Evolutionary conservation across 78 protist genomes (phyloP).

Genomic region (Guillardia theta): DNA sequence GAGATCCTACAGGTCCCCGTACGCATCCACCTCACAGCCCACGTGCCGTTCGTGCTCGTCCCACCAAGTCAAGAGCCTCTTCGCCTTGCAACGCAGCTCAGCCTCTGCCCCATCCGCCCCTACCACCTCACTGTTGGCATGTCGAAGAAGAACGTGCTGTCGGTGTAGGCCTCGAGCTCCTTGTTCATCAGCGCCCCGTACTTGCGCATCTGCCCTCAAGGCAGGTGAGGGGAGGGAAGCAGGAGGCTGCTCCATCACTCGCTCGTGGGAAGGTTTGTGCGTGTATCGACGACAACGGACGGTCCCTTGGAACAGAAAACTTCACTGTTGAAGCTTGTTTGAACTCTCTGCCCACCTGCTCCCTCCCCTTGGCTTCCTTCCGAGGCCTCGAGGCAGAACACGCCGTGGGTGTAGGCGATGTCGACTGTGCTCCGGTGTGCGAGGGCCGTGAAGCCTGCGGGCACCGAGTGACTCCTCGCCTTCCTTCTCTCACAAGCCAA

Average conservation of each 20-base stretch:
- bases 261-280: not conserved
- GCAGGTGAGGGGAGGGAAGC: too few relatives aligned
- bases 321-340: too few relatives aligned
- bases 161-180: not conserved
- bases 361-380: too few relatives aligned
- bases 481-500: not conserved
- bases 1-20: not conserved
- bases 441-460: conserved; percentile 3
- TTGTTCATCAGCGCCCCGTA: not conserved
- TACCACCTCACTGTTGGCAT: too few relatives aligned
- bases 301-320: too few relatives aligned
- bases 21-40: not conserved
- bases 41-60: not conserved
- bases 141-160: conserved; percentile 11
- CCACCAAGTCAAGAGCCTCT: not conserved
- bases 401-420: conserved; percentile 3
- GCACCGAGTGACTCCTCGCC: not conserved
- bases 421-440: conserved; percentile 12
- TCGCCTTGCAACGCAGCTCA: not conserved
- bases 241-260: too few relatives aligned
- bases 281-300: conserved; percentile 9
- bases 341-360: too few relatives aligned
- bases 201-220: too few relatives aligned
- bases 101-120: too few relatives aligned
- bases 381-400: conserved; percentile 16